phyloP scores from a whole-genome alignment of 148 eudicot species.

The Chenopodium quinoa region DNA sequence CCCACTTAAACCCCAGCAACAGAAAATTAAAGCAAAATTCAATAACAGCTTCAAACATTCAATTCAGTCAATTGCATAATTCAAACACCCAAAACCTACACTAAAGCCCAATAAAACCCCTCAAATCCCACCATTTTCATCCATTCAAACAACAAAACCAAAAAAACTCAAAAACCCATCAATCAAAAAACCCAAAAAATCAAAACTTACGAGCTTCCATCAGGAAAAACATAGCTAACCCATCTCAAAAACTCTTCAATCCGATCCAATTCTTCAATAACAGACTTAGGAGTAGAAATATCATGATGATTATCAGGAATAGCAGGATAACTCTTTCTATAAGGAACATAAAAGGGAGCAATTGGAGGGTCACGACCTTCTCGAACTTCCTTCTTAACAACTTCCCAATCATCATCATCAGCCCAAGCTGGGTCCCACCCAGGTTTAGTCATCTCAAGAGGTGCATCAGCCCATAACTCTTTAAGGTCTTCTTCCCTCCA shows the following conservation, averaged over 20 bases:
- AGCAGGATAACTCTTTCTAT: slow-evolving; percentile 62
- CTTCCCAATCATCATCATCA: slow-evolving; percentile 53
- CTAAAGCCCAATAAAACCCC: not conserved
- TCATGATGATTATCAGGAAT: slow-evolving; percentile 64
- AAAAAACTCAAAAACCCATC: not conserved
- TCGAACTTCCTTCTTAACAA: slow-evolving; percentile 37
- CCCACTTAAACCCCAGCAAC: not conserved
- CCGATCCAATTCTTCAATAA: slow-evolving; percentile 78
- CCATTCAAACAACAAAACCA: not conserved
- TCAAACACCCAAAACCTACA: not conserved
- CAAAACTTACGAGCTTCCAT: slow-evolving; percentile 70
- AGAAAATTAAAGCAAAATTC: not conserved
- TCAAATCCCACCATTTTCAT: not conserved
- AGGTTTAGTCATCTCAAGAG: slow-evolving; percentile 42
- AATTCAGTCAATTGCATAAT: not conserved
- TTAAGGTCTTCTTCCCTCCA: slow-evolving; percentile 74
- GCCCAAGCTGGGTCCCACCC: slow-evolving; percentile 86
- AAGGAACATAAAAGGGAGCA: slow-evolving; percentile 83
- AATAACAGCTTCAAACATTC: not conserved
- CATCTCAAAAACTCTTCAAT: slow-evolving; percentile 88
- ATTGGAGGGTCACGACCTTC: slow-evolving; percentile 63
- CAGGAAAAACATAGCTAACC: slow-evolving; percentile 80
- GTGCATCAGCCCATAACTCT: slow-evolving; percentile 84
- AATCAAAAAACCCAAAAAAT: not conserved
- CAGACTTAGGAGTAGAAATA: slow-evolving; percentile 47